Percentiles rank a stretch among this genome's conserved stretches.
These are phyloP conservation scores for Gonapodya sp. DNA, from an alignment of 192 early-diverging fungal species.

Conservation along the genomic window DNA sequence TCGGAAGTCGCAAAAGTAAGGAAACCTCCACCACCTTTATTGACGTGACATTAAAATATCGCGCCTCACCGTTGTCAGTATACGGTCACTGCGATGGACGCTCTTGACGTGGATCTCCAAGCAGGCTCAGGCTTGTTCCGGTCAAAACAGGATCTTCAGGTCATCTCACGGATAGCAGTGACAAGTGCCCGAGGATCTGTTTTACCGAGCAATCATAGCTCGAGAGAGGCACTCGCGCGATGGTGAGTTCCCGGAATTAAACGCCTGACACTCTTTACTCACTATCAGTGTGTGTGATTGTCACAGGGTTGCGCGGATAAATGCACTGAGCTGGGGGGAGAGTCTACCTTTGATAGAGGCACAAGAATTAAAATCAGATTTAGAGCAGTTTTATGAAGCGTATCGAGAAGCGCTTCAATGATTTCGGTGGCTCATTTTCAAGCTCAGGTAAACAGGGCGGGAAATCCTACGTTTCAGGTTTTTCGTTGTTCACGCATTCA, in stretches of 20 bases:
- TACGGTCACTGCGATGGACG: neutral
- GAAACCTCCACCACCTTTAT: too few species aligned
- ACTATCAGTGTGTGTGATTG: too few species aligned
- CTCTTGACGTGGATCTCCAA: neutral
- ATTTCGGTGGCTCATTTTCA: too few species aligned
- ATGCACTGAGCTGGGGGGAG: neutral
- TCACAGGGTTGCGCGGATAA: neutral
- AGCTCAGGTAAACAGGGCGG: too few species aligned
- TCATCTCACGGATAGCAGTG: neutral
- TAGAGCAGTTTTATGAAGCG: neutral
- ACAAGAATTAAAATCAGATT: neutral
- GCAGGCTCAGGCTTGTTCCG: too few species aligned
- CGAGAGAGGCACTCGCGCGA: neutral
- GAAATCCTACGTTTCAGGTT: too few species aligned
- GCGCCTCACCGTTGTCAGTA: neutral
- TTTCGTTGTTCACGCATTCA: too few species aligned
- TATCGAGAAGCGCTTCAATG: neutral
- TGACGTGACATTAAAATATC: too few species aligned
- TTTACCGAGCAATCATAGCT: neutral
- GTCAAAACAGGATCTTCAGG: neutral
- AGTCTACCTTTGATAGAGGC: neutral
- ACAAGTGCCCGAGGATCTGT: neutral
- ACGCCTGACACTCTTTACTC: neutral
- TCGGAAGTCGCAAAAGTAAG: neutral
- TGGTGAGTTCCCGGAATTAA: neutral